Evolutionary conservation across 495 filamentous ascomycete species (phyloP).

Genomic region (Aspergillus asperescens): DNA sequence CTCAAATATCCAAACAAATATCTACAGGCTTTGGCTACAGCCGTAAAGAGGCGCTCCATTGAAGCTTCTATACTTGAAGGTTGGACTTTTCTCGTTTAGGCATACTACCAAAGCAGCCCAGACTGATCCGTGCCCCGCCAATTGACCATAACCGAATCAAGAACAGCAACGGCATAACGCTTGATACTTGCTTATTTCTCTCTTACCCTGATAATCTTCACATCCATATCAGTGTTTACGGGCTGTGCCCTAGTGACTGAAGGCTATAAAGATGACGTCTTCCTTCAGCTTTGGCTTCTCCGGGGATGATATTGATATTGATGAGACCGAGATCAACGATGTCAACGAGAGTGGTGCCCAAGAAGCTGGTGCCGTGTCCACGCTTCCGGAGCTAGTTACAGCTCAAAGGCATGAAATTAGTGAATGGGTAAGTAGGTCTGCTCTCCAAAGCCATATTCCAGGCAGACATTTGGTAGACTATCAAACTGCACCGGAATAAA

Average conservation of each 20-base stretch:
- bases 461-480: constrained; percentile 4
- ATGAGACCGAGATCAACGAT: constrained; percentile 36
- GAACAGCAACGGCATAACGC: not conserved
- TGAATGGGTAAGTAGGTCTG: constrained; percentile 41
- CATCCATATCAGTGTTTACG: not conserved
- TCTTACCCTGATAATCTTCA: not conserved
- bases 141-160: not conserved
- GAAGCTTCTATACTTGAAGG: not conserved
- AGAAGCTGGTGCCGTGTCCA: constrained; percentile 2
- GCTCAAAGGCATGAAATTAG: constrained; percentile 38
- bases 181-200: not conserved
- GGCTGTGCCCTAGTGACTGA: not conserved
- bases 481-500: too few species aligned
- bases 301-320: constrained; percentile 77
- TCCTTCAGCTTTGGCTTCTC: constrained; percentile 76
- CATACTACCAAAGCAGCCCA: not conserved
- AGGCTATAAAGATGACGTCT: not conserved
- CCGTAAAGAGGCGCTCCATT: not conserved
- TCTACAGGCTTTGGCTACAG: not conserved
- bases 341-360: constrained; percentile 15
- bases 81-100: not conserved
- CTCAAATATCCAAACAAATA: not conserved
- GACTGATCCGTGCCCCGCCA: not conserved
- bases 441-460: constrained; percentile 5
- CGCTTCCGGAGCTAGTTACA: constrained; percentile 31